These are phyloP conservation scores for Exophiala sp. DNA, from an alignment of 2,329 filamentous ascomycete genomes.

Conservation along the genomic window DNA sequence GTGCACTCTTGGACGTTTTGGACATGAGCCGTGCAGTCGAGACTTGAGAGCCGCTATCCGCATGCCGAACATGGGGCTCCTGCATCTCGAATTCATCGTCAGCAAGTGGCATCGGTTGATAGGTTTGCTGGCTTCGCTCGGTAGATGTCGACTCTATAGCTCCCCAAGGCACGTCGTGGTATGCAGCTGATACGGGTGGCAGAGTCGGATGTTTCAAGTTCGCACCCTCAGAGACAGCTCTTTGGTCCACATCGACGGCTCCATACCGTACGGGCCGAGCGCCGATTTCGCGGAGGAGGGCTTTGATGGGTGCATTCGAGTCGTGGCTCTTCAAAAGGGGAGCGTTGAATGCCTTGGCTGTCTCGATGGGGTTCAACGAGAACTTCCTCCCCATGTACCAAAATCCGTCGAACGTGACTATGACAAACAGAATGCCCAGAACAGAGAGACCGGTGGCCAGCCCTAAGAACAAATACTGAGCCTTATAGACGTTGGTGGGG, in stretches of 20 bases:
- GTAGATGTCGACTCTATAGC: too few relatives aligned
- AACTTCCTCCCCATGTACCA: constrained; percentile 19
- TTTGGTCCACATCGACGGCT: constrained; percentile 1
- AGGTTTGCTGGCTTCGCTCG: too few relatives aligned
- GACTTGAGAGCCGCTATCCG: too few relatives aligned
- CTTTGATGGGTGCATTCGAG: constrained; percentile 4
- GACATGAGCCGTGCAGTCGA: too few relatives aligned
- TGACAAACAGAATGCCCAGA: constrained; percentile 4
- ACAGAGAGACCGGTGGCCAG: constrained; percentile 2
- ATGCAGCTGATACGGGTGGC: too few relatives aligned
- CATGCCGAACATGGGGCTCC: too few relatives aligned
- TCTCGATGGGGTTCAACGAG: constrained; percentile 21
- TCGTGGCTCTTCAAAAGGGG: constrained; percentile 15
- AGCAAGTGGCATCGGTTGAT: too few relatives aligned
- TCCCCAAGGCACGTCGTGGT: too few relatives aligned
- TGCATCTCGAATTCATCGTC: too few relatives aligned
- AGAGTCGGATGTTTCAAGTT: too few relatives aligned
- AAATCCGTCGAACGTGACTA: constrained; percentile 17
- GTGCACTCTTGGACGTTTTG: too few relatives aligned
- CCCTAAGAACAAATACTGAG: constrained; percentile 15
- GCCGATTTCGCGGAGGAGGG: constrained; percentile 6
- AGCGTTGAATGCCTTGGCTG: constrained; percentile 25
- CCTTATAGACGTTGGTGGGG: constrained; percentile 12
- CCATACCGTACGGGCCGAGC: constrained; percentile 9
- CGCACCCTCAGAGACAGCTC: too few relatives aligned